phyloP scores from a whole-genome alignment of 2,329 filamentous ascomycete species.

The Claviceps spartinae region DNA sequence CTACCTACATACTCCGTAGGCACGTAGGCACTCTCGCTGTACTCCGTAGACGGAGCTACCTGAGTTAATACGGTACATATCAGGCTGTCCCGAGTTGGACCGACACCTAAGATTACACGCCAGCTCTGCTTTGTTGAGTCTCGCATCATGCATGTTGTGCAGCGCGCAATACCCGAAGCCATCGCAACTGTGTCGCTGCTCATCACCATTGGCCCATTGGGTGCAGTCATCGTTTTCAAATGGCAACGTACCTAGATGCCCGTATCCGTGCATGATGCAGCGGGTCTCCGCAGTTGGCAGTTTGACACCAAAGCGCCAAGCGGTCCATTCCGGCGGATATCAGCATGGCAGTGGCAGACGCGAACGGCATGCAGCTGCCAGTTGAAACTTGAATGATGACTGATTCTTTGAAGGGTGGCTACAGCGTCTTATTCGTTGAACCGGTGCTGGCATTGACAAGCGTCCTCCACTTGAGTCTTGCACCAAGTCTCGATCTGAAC shows the following conservation, averaged over 20 bases:
- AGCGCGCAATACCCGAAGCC: background rate
- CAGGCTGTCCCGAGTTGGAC: too few species aligned
- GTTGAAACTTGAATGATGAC: background rate
- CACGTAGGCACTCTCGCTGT: too few species aligned
- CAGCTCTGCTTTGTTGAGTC: background rate
- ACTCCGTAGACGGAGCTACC: background rate
- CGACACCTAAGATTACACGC: background rate
- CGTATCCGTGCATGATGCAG: too few species aligned
- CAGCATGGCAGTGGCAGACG: background rate
- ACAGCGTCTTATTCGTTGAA: background rate
- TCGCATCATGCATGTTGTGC: too few species aligned
- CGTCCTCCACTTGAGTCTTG: background rate
- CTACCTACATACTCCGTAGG: too few species aligned
- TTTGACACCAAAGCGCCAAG: too few species aligned
- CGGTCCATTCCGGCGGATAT: background rate
- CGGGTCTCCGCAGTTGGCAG: too few species aligned
- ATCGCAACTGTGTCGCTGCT: background rate
- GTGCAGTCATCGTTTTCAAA: background rate
- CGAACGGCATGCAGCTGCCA: background rate
- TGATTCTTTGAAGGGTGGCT: background rate
- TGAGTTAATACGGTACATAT: too few species aligned
- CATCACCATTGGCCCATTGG: background rate
- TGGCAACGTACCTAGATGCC: too few species aligned
- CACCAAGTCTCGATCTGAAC: conserved; percentile 12
- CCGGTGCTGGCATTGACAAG: background rate